Conservation (phyloP, 352 stramenopile species). For the Peronosclerospora sorghi region DNA sequence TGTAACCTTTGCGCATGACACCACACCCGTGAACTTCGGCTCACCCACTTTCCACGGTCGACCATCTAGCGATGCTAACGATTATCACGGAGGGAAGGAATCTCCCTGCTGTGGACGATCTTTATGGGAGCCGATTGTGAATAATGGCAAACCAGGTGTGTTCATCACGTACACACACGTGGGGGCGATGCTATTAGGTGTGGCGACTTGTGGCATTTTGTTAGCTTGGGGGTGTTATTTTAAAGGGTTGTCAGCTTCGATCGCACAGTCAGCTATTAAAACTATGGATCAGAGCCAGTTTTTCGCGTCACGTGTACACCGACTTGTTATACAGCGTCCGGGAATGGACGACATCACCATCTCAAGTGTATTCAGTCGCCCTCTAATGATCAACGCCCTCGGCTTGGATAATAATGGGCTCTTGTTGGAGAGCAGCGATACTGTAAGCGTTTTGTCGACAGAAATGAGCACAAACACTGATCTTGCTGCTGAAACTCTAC, state of each 20-base stretch:
- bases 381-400: constrained; percentile 42
- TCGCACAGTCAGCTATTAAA: constrained; percentile 51
- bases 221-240: constrained; percentile 71
- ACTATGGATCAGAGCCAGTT: constrained; percentile 53
- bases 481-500: constrained; percentile 32
- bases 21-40: not conserved
- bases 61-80: constrained; percentile 11
- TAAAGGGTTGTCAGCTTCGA: constrained; percentile 52
- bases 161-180: constrained; percentile 78
- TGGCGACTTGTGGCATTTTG: constrained; percentile 32
- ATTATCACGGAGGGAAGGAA: constrained; percentile 19
- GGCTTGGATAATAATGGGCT: constrained; percentile 21
- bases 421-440: constrained; percentile 40
- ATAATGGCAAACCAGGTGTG: constrained; percentile 58
- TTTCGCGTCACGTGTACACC: constrained; percentile 52
- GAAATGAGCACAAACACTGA: constrained; percentile 25
- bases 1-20: constrained; percentile 9
- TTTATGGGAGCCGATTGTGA: constrained; percentile 66
- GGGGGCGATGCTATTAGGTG: constrained; percentile 40
- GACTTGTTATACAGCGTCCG: constrained; percentile 54
- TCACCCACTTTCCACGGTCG: constrained; percentile 19
- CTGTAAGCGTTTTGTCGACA: constrained; percentile 15
- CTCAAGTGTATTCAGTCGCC: constrained; percentile 54
- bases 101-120: constrained; percentile 18
- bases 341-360: constrained; percentile 68